Evolutionary conservation across 306 rosid genomes (phyloP).

Genomic region (Geum urbanum): DNA sequence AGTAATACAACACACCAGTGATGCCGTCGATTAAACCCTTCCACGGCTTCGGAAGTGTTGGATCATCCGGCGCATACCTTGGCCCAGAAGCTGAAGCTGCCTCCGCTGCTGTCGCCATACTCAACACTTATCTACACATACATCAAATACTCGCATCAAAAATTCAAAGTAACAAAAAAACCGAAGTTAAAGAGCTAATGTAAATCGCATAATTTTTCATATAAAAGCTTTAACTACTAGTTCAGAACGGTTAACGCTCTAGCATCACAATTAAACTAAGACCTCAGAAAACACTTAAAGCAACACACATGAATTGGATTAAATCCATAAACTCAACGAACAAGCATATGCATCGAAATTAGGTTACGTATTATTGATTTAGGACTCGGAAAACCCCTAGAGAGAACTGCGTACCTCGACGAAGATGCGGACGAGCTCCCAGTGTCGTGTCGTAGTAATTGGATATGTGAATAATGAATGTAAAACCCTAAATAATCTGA

Average conservation of each 20-base stretch:
- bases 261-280: background rate
- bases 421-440: background rate
- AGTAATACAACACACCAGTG: constrained; percentile 70
- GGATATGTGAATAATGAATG: background rate
- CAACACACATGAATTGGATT: too few species aligned
- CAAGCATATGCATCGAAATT: background rate
- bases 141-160: background rate
- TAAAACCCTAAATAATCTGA: background rate
- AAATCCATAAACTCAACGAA: background rate
- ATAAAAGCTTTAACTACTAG: background rate
- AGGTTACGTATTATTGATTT: background rate
- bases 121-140: constrained; percentile 33
- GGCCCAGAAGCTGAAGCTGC: constrained; percentile 60
- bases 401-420: constrained; percentile 11
- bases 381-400: background rate
- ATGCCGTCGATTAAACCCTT: constrained; percentile 93
- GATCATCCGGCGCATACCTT: constrained; percentile 92
- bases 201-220: background rate
- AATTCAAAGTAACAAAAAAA: background rate
- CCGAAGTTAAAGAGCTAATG: background rate
- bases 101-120: constrained; percentile 77
- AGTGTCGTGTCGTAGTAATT: background rate
- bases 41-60: constrained; percentile 88
- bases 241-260: background rate
- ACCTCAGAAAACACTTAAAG: background rate